Evolutionary conservation across 202 grass and related monocot genomes (phyloP).

Genomic region (Schoenoplectus triqueter): DNA sequence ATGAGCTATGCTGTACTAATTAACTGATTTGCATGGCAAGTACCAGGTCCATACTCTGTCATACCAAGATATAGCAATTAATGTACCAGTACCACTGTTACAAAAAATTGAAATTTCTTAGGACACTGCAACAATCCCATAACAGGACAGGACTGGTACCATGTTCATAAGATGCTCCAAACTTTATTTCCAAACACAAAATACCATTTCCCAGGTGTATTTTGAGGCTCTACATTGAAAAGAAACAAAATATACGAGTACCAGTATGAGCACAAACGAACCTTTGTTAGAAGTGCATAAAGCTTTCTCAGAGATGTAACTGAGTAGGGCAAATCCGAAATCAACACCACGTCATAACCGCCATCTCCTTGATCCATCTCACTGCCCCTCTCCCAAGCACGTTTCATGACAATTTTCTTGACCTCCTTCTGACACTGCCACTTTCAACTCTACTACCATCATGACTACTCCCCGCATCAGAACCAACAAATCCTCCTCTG

Average conservation of each 20-base stretch:
- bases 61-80: not conserved
- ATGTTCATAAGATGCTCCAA: not conserved
- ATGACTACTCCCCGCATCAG: slow-evolving; percentile 80
- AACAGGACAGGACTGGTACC: not conserved
- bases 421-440: slow-evolving; percentile 58
- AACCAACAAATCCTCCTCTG: slow-evolving; percentile 80
- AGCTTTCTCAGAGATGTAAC: slow-evolving; percentile 72
- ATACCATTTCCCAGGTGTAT: not conserved
- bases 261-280: slow-evolving; percentile 36
- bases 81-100: slow-evolving; percentile 2
- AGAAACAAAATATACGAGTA: not conserved
- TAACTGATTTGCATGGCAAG: not conserved
- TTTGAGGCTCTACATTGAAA: not conserved
- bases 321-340: slow-evolving; percentile 66
- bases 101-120: not conserved
- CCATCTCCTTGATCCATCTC: slow-evolving; percentile 61
- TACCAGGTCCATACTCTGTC: not conserved
- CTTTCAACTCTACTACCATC: slow-evolving; percentile 72
- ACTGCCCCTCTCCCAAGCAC: slow-evolving; percentile 82
- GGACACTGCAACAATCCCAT: not conserved
- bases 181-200: not conserved
- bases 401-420: slow-evolving; percentile 92
- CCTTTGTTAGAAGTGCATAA: slow-evolving; percentile 87
- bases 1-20: not conserved
- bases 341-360: slow-evolving; percentile 84